Base-by-base conservation (phyloP, 139 green algal genomes). In the Micromonas commoda region DNA sequence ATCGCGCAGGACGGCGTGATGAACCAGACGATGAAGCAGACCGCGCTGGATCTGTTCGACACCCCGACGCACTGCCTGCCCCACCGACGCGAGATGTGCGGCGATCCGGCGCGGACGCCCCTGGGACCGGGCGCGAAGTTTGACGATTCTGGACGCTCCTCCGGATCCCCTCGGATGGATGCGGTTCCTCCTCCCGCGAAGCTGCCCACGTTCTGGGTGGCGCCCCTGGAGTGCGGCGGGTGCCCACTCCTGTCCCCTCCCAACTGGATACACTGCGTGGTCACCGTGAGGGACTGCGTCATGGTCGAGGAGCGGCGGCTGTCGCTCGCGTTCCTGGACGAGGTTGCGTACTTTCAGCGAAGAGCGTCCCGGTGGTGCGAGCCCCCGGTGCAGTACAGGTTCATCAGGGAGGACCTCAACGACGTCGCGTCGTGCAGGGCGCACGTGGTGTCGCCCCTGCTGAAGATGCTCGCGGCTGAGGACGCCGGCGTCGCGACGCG, bases 301-400 rank as follows among this genome's bases (percentile, higher is more conserved):
- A 82, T 82, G 77, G 29, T 71, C 29, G 77, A 82, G 32, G 32
- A 78, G 68, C 77, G 77, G 39, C 13, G 67, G 2, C 34, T 82
- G 19, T 65, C 53, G 31, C 53, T 67, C 3, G 21, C 54, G 31
- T 71, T 73, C 39, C n/a, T 82, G 69, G 77, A 82, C 70, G 77
- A 82, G 70, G 77, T 78, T 4, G 28, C 26, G 13, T 71, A 71
- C 33, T 71, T 71, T 29, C 64, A 71, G 26, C 64, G 64, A 4
- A 26, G 64, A 26, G 64, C 64, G 3, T 35, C 64, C 4, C 64
- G 64, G 2, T 71, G 64, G 64, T 51, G n/a, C 64, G 64, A 71
- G 26, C 64, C 64, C 4, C 64, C 64, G 24, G 33, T 71, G 13
- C 23, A 51, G 3, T 71, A 71, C 45, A 13, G 26, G 13, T 71